Conservation (phyloP, 768 basidiomycete genomes). For the Lanmaoa pseudosensibilis region DNA sequence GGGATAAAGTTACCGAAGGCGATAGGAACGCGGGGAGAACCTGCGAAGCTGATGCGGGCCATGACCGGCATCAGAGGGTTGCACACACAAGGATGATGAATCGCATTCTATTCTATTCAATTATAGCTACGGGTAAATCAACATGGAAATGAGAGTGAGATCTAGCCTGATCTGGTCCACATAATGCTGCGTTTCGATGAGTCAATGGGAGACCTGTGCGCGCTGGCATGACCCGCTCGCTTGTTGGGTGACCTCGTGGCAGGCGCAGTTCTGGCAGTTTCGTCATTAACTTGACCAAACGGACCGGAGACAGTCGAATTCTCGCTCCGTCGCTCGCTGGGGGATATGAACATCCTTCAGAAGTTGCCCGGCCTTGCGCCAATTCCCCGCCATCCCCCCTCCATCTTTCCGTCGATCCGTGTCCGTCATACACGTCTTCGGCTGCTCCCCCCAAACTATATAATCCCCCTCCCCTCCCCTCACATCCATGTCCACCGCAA, state of each 20-base stretch:
- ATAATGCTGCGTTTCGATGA: conserved; percentile 18
- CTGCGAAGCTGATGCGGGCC: conserved; percentile 24
- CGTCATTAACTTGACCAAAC: conserved; percentile 16
- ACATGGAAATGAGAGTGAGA: conserved; percentile 26
- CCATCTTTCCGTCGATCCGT: conserved; percentile 23
- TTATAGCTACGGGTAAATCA: conserved; percentile 30
- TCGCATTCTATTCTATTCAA: conserved; percentile 14
- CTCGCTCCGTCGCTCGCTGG: conserved; percentile 20
- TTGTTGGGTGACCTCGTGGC: conserved; percentile 26
- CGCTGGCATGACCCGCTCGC: conserved; percentile 23
- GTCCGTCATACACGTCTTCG: conserved; percentile 17
- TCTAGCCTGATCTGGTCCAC: conserved; percentile 18
- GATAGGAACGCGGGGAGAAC: conserved; percentile 28
- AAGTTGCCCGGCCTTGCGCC: background rate
- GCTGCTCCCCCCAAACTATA: conserved; percentile 13
- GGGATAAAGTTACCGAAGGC: conserved; percentile 29
- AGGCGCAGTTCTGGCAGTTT: conserved; percentile 19
- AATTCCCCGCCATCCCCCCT: conserved; percentile 16
- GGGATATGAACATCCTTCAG: conserved; percentile 6
- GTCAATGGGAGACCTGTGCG: conserved; percentile 18
- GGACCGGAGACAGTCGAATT: conserved; percentile 25
- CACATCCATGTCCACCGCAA: conserved; percentile 40
- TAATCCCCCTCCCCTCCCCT: conserved; percentile 17
- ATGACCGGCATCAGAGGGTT: conserved; percentile 21
- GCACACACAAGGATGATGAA: conserved; percentile 14